These are phyloP conservation scores for Ustilago tritici DNA, from an alignment of 1,284 basidiomycete species.

Conservation along the genomic window DNA sequence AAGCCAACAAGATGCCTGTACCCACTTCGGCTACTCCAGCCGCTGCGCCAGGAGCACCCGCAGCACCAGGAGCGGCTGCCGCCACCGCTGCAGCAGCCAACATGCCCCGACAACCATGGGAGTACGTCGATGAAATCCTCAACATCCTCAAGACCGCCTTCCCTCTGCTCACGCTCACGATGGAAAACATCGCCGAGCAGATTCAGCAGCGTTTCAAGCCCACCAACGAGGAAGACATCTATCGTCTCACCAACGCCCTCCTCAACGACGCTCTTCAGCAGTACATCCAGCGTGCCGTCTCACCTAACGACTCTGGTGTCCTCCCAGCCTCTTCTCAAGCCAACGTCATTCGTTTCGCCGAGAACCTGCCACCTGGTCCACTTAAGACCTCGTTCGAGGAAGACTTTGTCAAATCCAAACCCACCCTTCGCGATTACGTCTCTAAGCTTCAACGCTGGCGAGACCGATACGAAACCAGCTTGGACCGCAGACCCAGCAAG, in stretches of 20 bases:
- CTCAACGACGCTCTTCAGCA: slow-evolving; percentile 75
- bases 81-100: slow-evolving; percentile 51
- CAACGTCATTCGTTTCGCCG: slow-evolving; percentile 80
- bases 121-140: slow-evolving; percentile 93
- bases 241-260: slow-evolving; percentile 88
- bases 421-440: slow-evolving; percentile 88
- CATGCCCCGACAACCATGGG: slow-evolving; percentile 78
- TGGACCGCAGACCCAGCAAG: slow-evolving; percentile 84
- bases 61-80: slow-evolving; percentile 25
- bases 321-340: slow-evolving; percentile 75
- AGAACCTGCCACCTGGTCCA: slow-evolving; percentile 70
- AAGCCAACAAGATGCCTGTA: slow-evolving; percentile 14
- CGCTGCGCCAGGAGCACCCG: slow-evolving; percentile 1
- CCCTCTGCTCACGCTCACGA: slow-evolving; percentile 90
- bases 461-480: slow-evolving; percentile 85
- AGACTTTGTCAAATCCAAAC: slow-evolving; percentile 87
- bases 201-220: slow-evolving; percentile 92
- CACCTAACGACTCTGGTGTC: slow-evolving; percentile 78
- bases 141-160: slow-evolving; percentile 96
- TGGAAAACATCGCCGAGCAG: slow-evolving; percentile 98
- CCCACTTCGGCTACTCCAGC: slow-evolving; percentile 4
- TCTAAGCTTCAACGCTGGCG: slow-evolving; percentile 90
- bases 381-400: slow-evolving; percentile 85
- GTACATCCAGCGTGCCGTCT: slow-evolving; percentile 66
- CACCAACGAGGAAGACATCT: slow-evolving; percentile 91